Evolutionary conservation across 495 filamentous ascomycete species (phyloP), one percentile per base, ranked within the genome.

Genomic region (Apodospora peruviana): DNA sequence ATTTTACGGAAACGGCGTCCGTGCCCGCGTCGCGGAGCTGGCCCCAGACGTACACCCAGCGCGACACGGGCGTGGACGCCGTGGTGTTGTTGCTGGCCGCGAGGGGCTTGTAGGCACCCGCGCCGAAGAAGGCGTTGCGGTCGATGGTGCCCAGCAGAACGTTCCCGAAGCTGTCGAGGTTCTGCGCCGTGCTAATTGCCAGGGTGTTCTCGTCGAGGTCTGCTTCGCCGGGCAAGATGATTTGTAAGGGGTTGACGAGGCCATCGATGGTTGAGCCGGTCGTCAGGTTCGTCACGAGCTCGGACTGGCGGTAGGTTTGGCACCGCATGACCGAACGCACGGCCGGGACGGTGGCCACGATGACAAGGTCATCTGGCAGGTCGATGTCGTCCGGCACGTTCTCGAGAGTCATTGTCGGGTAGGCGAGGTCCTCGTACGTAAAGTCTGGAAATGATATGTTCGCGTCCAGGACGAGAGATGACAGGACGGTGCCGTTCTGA

Each of bases 1-100:
- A 45, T 32, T 43, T 36, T 3, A 56, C 45, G 2, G 24, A 46
- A 1, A 43, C 29, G 21, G 47, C 25, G 41, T 34, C 39, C 12
- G 44, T 50, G 27, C 44, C 45, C 12, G 50, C 51, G 23, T 48
- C 25, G 8, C 40, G 11, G 10, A 60, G 48, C 39, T 60, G 57
- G 41, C 57, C 57, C 57, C 57, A 60, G 32, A 53, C 51, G 44
- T 50, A 60, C 25, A 57, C n/a, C 53, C 54, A 57, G 18, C 48
- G 50, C 3, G 57, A 27, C 21, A 42, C 14, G n/a, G n/a, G n/a
- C n/a, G n/a, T n/a, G n/a, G n/a, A n/a, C n/a, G n/a, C n/a, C n/a
- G n/a, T n/a, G 22, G 40, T 40, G 16, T 27, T 32, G 43, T 52
- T 47, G 4, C n/a, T 16, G 2, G 17, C 19, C 1, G 43, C 5